Conservation (phyloP, 345 rosid species). For the Eucalyptus virginea region DNA sequence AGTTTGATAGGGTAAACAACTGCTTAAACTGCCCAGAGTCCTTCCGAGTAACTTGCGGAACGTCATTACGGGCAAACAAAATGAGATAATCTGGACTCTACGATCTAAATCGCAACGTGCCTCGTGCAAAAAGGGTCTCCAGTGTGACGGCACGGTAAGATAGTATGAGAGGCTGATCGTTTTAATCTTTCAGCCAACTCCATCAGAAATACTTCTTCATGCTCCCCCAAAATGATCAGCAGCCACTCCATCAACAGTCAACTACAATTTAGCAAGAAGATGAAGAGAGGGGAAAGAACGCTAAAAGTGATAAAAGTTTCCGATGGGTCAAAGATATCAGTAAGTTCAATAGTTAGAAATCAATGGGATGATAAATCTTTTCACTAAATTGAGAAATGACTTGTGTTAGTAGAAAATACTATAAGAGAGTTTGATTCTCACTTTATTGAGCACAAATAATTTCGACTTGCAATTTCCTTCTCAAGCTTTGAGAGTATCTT, state of each 20-base stretch:
- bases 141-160: background rate
- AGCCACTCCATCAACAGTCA: conserved; percentile 33
- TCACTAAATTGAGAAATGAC: background rate
- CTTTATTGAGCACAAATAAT: background rate
- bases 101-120: background rate
- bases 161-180: background rate
- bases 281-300: no score
- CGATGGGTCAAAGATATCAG: background rate
- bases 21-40: background rate
- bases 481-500: background rate
- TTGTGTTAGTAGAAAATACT: background rate
- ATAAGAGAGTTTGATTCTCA: background rate
- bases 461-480: background rate
- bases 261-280: background rate
- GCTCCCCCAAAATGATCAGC: conserved; percentile 68
- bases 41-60: background rate
- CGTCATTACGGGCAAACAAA: background rate
- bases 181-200: background rate
- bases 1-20: background rate
- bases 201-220: conserved; percentile 65
- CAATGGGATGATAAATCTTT: background rate
- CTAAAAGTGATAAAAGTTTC: no score
- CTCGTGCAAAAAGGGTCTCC: background rate
- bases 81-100: background rate
- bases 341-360: background rate